Percentiles rank a stretch among this genome's conserved stretches.
Conservation (phyloP, 257 asterid species). For the Handroanthus guayacan region DNA sequence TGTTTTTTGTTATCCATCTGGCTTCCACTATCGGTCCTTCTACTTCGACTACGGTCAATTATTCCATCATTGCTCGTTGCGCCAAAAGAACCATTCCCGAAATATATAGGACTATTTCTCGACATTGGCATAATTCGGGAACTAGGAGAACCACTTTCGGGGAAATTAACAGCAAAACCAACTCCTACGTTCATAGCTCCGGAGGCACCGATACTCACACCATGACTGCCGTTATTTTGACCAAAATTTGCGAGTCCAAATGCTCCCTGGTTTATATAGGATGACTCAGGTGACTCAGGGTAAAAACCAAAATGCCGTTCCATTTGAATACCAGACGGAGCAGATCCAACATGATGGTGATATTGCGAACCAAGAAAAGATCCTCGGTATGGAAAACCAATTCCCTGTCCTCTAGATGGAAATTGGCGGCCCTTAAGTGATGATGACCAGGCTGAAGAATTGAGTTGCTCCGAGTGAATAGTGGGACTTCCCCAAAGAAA, state of each 20-base stretch:
- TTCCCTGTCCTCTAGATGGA: constrained; percentile 55
- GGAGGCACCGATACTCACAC: constrained; percentile 49
- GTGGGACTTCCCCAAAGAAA: constrained; percentile 97
- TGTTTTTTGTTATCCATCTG: constrained; percentile 82
- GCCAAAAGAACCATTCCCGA: constrained; percentile 70
- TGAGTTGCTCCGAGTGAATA: constrained; percentile 56
- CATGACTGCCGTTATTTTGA: constrained; percentile 54
- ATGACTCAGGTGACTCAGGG: constrained; percentile 84
- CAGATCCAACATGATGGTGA: constrained; percentile 72
- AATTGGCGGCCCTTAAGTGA: constrained; percentile 56
- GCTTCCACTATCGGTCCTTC: constrained; percentile 71
- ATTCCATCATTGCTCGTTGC: constrained; percentile 54
- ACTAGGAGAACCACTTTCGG: constrained; percentile 71
- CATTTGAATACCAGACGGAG: constrained; percentile 84
- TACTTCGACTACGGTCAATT: constrained; percentile 71
- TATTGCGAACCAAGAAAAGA: constrained; percentile 60
- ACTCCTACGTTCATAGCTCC: constrained; percentile 70
- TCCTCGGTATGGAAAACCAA: constrained; percentile 59
- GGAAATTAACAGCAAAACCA: constrained; percentile 65
- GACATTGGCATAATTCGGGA: constrained; percentile 68
- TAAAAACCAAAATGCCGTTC: constrained; percentile 80
- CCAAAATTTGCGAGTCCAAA: constrained; percentile 60
- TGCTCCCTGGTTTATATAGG: constrained; percentile 58
- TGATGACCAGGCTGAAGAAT: constrained; percentile 65
- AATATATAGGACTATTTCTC: constrained; percentile 68